Evolutionary conservation across 331 rosid genomes (phyloP), one percentile per base, ranked within the genome.

Genomic region (Acacia concinna): DNA sequence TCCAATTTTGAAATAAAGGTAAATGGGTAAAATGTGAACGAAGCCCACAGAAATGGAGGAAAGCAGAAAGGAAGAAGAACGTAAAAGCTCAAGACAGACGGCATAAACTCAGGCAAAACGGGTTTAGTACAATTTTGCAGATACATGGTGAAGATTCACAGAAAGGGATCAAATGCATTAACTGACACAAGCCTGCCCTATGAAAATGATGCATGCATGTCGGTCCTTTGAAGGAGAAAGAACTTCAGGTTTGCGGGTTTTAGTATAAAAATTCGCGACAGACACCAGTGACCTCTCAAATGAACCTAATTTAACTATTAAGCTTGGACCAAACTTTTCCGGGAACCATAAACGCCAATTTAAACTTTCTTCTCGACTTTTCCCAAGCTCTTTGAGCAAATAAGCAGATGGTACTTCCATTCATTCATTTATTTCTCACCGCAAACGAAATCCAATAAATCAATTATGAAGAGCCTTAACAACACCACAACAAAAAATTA

Each of bases 171-270:
- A 71, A 74, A 74, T 83, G 79, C 81, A 60, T 57, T 81, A 70
- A 83, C 76, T 30, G 69, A 66, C 32, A 62, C 25, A 78, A 17
- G 59, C 34, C 79, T 67, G 72, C 54, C 41, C 23, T 27, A 49
- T 34, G 63, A 59, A 74, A 78, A 75, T 54, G 64, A 20, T 52
- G 47, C 76, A 44, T 71, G 86, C 80, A 79, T 44, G 80, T 67
- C 54, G 60, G 78, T 62, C 68, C 59, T 38, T 52, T 38, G 73
- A 68, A 76, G 44, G 27, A 75, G 71, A 64, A 44, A 66, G 8
- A 51, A 65, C 17, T 2, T 35, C 57, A 18, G 13, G 71, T 67
- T 81, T 30, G 60, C 71, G 75, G 23, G 63, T 71, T 83, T 35
- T 63, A 54, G 70, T 25, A 41, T 21, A 70, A 41, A 76, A 78